A percentile compares a stretch with the other conserved stretches of the same genome.
Evolutionary conservation across 208 protist species (phyloP).

Genomic region (Acanthamoeba castellanii): DNA sequence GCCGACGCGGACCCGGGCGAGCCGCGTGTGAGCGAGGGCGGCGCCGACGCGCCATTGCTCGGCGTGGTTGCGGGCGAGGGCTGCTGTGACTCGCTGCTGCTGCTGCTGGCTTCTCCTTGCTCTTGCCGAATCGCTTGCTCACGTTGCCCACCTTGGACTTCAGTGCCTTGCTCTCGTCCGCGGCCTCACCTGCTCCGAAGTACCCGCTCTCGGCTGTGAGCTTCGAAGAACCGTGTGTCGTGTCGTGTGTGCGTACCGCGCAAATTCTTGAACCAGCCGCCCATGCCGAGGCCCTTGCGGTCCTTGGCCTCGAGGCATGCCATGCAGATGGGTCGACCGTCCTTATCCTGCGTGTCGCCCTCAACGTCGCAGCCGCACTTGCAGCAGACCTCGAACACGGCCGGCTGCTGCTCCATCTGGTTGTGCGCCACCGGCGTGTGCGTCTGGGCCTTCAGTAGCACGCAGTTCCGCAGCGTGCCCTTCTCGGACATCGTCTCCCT

Average conservation of each 20-base stretch:
- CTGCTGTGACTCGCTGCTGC: not conserved
- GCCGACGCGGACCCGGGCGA: not conserved
- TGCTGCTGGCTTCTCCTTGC: slow-evolving; percentile 37
- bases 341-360: slow-evolving; percentile 59
- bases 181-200: not conserved
- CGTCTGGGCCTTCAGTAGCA: slow-evolving; percentile 17
- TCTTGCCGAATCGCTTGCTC: slow-evolving; percentile 58
- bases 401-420: slow-evolving; percentile 50
- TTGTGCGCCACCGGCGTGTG: not conserved
- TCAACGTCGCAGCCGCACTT: slow-evolving; percentile 69
- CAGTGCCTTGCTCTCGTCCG: slow-evolving; percentile 14
- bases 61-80: not conserved
- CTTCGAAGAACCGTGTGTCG: not conserved
- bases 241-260: slow-evolving; percentile 1
- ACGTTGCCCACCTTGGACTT: slow-evolving; percentile 48
- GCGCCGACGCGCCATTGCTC: not conserved
- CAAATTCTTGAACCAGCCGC: slow-evolving; percentile 57
- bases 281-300: slow-evolving; percentile 35
- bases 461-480: slow-evolving; percentile 41
- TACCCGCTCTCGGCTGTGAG: not conserved
- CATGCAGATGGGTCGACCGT: slow-evolving; percentile 30
- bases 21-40: not conserved
- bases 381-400: slow-evolving; percentile 65
- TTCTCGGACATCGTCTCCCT: slow-evolving; percentile 58
- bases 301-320: slow-evolving; percentile 57